These are phyloP conservation scores for Aspergillus fijiensis DNA, from an alignment of 2,329 filamentous ascomycete genomes.

Conservation along the genomic window DNA sequence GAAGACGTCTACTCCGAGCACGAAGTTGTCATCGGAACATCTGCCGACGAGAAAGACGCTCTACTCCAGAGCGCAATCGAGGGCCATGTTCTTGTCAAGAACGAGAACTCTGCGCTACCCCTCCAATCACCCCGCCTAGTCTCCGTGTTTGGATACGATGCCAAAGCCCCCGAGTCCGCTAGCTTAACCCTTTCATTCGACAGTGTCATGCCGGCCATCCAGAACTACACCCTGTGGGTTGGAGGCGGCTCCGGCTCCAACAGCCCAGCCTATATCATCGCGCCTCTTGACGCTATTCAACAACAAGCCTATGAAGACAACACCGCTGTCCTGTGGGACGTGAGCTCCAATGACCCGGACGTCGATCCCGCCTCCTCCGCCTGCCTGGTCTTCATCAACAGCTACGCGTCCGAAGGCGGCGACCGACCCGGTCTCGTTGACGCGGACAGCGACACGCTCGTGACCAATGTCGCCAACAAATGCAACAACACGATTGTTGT, in stretches of 20 bases:
- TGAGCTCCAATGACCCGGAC: conserved; percentile 16
- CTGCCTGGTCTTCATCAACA: conserved; percentile 61
- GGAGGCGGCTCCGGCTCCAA: conserved; percentile 53
- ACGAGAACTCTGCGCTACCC: conserved; percentile 51
- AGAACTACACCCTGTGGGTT: conserved; percentile 47
- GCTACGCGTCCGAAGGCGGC: conserved; percentile 42
- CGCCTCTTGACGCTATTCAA: conserved; percentile 57
- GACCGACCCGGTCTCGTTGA: conserved; percentile 39
- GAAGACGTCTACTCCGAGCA: conserved; percentile 14
- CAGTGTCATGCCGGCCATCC: background rate
- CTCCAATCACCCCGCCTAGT: conserved; percentile 33
- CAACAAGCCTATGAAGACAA: conserved; percentile 55
- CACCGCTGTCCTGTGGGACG: conserved; percentile 38
- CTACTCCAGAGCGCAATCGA: conserved; percentile 53
- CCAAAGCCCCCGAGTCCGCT: conserved; percentile 13
- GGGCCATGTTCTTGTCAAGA: conserved; percentile 59
- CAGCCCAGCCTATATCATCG: conserved; percentile 49
- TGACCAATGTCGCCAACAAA: conserved; percentile 57
- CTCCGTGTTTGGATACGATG: conserved; percentile 29
- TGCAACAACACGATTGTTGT: conserved; percentile 65
- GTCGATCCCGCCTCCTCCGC: conserved; percentile 22
- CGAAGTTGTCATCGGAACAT: conserved; percentile 51
- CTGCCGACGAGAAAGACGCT: conserved; percentile 24
- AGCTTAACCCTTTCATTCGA: background rate
- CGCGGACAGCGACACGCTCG: conserved; percentile 53